Evolutionary conservation across 768 basidiomycete species (phyloP), one percentile per base, ranked within the genome.

Genomic region (Lactarius tabidus): DNA sequence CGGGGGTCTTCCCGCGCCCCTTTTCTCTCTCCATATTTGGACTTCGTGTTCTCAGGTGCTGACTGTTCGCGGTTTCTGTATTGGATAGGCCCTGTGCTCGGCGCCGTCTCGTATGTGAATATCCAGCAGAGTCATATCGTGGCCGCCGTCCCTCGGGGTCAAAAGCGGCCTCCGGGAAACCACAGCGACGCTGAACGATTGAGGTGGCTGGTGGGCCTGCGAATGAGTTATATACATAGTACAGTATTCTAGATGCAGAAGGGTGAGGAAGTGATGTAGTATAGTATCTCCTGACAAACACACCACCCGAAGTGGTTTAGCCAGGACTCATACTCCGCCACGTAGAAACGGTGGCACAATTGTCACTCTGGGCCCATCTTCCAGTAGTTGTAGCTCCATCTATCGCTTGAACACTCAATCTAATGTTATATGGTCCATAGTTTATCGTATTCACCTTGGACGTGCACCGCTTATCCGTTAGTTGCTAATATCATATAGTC

Each of bases 31-130:
- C 48, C 15, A n/a, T 51, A 1, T 39, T 28, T 28, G 26, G 63
- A 31, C 9, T 2, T 23, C 59, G 35, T 38, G 45, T 38, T 39
- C 58, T n/a, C 36, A 39, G n/a, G 26, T 60, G 55, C 51, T 43
- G 33, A 67, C 28, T 39, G 28, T 28, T 51, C 2, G 10, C 48
- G 28, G 6, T 18, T 39, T 56, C 52, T 61, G 59, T 23, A 51
- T 60, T 57, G 36, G 38, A 20, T 51, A 68, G 67, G 60, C 67
- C 64, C 12, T 68, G 67, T 38, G 64, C 59, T 14, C 48, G 64
- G 35, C 67, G 67, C 4, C 54, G 56, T 39, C 64, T 66, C 14
- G 60, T 57, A 1, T 68, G 67, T 56, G 67, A 68, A n/a, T 68
- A 66, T 54, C 67, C 67, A 29, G 59, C 53, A 31, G 60, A 68